Base-by-base conservation (phyloP, 129 eudicot genomes). In the Artemisia annua region DNA sequence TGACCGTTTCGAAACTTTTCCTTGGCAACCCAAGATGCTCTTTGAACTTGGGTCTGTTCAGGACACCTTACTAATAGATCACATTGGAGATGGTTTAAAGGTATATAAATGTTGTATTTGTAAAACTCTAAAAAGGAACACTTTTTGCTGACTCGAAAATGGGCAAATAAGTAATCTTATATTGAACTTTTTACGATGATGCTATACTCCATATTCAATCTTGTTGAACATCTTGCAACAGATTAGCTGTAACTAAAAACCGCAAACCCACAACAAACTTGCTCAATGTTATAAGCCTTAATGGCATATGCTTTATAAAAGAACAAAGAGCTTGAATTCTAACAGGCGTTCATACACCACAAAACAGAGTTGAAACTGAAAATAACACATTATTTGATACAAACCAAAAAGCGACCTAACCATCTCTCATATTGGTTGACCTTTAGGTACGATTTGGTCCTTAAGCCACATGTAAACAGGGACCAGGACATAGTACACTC, bases 391-490 rank as follows among this genome's bases (percentile, higher is more conserved):
- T 39, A 71, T 71, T 8, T 12, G 55, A 71, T 56, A 71, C 56
- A 71, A 71, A 71, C 66, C 54, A 71, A 71, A 71, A 62, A 13
- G 66, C 63, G 20, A 71, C 9, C 43, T 43, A 39, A 39, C 44
- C 44, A 48, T 10, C 71, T 48, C 75, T 79, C 68, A 89, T 17
- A 89, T 82, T 0, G 96, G 89, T 63, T 52, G 74, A 48, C 85
- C 96, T 78, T 89, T 86, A 0, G 92, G 96, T 46, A 86, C 87
- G 64, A 86, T 71, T 56, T 66, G 83, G 72, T 89, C 83, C 63
- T 89, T 89, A 55, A 89, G 65, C 96, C 96, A 89, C 92, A 86
- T 89, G 80, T 89, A 89, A 51, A 89, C 81, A 18, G 92, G 96
- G 61, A 89, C 89, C 66, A 89, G 75, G 12, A 89, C 85, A 53